Evolutionary conservation across 371 early-diverging fungal genomes (phyloP), one percentile per base, ranked within the genome.

Genomic region (Syncephalastrum contaminatum): DNA sequence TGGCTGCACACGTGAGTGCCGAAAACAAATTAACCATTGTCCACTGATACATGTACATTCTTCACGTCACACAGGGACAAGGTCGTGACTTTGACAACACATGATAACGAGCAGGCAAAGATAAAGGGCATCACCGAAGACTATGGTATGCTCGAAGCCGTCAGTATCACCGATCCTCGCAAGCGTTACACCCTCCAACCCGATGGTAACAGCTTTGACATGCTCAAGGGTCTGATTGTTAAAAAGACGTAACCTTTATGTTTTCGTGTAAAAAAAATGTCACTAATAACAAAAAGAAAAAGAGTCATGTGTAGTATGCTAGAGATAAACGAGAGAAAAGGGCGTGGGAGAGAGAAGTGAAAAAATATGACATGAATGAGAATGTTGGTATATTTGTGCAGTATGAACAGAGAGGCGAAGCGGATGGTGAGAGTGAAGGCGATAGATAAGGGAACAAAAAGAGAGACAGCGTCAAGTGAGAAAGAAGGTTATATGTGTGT

Each of bases 171-270:
- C 53, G 76, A 77, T 0, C 69, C 75, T 6, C 74, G 70, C 2
- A 69, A 80, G 24, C 69, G 75, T 15, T 84, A 82, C 60, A 77
- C 84, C 4, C 76, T 98, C 46, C 92, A 93, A 66, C 98, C 98
- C 2, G 97, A 96, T 62, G 97, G 97, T 10, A 97, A 97, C 65
- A 88, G 90, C 21, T 98, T 98, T 68, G 98, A 98, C 66, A 94
- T 97, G 94, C 76, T 96, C 70, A 85, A 88, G 48, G 94, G 94
- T 0, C 67, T 98, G 46, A 89, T 97, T 56, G 75, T 75, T 18
- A 76, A 81, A n/a, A 94, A 95, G 58, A 48, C 62, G 51, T 71
- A 66, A 48, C 44, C n/a, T 44, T 53, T 16, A 3, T 40, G 20
- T 48, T 20, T 24, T 30, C 12, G 10, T 30, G 36, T 18, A 40